Conservation (phyloP, 805 yeast genomes). For the Metschnikowia anglica region DNA sequence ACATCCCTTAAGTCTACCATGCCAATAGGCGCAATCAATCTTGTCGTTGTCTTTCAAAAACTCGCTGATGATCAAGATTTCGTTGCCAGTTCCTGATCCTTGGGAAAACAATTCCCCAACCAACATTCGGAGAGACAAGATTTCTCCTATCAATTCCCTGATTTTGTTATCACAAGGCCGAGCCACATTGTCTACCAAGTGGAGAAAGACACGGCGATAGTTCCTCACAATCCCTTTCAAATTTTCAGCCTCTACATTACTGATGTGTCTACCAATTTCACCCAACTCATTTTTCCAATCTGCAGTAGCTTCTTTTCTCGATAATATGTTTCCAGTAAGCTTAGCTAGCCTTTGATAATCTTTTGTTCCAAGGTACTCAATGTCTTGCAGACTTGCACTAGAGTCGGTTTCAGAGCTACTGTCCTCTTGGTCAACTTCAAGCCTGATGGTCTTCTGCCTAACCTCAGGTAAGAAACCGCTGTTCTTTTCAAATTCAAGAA, state of each 20-base stretch:
- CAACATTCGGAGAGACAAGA: not conserved
- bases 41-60: not conserved
- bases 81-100: not conserved
- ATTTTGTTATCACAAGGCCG: not conserved
- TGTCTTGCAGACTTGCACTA: not conserved
- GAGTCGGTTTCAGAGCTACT: not conserved
- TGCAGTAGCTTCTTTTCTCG: not conserved
- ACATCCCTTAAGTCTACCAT: not conserved
- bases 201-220: slow-evolving; percentile 2
- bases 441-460: not conserved
- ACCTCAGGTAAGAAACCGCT: not conserved
- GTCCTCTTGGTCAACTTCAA: not conserved
- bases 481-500: not conserved
- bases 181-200: slow-evolving; percentile 1
- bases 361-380: not conserved
- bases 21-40: not conserved
- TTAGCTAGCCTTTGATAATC: not conserved
- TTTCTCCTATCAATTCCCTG: not conserved
- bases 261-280: not conserved
- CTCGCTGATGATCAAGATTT: not conserved
- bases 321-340: not conserved
- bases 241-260: not conserved
- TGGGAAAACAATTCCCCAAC: not conserved
- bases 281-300: not conserved
- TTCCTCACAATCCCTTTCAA: not conserved